phyloP scores from a whole-genome alignment of 331 rosid genomes.

The Pyracantha coccinea region DNA sequence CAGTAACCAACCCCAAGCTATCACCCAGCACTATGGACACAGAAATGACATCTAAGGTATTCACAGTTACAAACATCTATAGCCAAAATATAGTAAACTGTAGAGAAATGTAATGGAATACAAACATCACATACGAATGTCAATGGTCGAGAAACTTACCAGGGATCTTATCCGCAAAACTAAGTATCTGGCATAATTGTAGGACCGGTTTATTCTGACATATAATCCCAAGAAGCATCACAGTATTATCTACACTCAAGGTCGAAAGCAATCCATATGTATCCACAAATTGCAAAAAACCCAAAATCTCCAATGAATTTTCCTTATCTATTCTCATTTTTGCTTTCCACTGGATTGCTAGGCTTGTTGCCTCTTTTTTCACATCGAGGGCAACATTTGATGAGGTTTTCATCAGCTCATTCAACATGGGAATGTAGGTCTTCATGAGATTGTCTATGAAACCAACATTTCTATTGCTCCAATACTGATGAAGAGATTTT shows the following conservation, averaged over 20 bases:
- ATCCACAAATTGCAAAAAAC: slow-evolving; percentile 42
- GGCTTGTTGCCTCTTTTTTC: slow-evolving; percentile 29
- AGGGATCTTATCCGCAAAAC: slow-evolving; percentile 28
- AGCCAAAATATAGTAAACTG: not conserved
- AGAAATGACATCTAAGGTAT: not conserved
- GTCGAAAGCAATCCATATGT: slow-evolving; percentile 33
- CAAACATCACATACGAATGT: not conserved
- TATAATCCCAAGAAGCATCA: slow-evolving; percentile 36
- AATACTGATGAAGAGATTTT: slow-evolving; percentile 16
- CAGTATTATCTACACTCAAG: slow-evolving; percentile 27
- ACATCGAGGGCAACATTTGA: slow-evolving; percentile 24
- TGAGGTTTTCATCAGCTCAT: slow-evolving; percentile 29
- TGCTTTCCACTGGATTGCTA: slow-evolving; percentile 40
- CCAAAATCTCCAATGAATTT: slow-evolving; percentile 37
- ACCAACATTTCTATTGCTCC: slow-evolving; percentile 13
- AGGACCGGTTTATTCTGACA: slow-evolving; percentile 36
- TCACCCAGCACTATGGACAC: not conserved
- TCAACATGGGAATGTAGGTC: slow-evolving; percentile 20
- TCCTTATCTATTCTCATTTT: slow-evolving; percentile 14
- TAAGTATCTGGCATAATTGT: slow-evolving; percentile 27
- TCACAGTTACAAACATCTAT: not conserved
- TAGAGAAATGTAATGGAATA: not conserved
- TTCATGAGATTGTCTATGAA: slow-evolving; percentile 15
- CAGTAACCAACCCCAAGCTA: not conserved
- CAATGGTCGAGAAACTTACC: slow-evolving; percentile 34